Base-by-base conservation (phyloP, 805 yeast species). In the Candida stauntonica region DNA sequence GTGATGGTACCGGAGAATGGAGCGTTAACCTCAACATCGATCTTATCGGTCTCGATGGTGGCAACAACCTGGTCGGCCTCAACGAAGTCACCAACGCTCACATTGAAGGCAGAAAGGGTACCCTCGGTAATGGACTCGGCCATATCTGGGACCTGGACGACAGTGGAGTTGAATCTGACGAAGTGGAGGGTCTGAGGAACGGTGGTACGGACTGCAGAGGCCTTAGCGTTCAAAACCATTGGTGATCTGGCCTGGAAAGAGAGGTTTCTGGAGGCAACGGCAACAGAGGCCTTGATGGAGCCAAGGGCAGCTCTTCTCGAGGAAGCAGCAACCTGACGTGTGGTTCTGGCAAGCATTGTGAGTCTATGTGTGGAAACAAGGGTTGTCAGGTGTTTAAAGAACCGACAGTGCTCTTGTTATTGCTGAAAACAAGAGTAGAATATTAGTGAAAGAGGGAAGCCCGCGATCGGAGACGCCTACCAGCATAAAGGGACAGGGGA, bases 91-190 rank as follows among this genome's bases (percentile, higher is more conserved):
- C 99, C 99, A 45, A 88, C 87, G 45, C 76, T 66, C 60, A 81
- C 82, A 48, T 71, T 67, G 58, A 68, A 81, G 42, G 74, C 75
- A 46, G 86, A 71, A 50, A 93, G 74, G 35, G 98, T 86, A 61
- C 99, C 99, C 66, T 93, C 99, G 29, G 96, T 86, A 59, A 93
- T 82, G 35, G 97, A 89, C 68, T 93, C 99, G 31, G 99, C 98
- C 97, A 93, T 88, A 49, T 86, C 94, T 34, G 99, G 99, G 17
- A 93, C 98, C 64, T 88, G 86, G 37, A 91, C 95, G 34, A 60
- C 63, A 46, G 68, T 70, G 28, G 71, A 62, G 43, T 64, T 61
- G 46, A 47, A 58, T 49, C 70, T 63, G 26, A 31, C 38, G 16
- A 41, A 41, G 28, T 17, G 27, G 35, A 13, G 35, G 34, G 12